Percentiles rank a stretch among this genome's conserved stretches.
Evolutionary conservation across 202 grass and related monocot species (phyloP).

Genomic region (Setaria viridis): DNA sequence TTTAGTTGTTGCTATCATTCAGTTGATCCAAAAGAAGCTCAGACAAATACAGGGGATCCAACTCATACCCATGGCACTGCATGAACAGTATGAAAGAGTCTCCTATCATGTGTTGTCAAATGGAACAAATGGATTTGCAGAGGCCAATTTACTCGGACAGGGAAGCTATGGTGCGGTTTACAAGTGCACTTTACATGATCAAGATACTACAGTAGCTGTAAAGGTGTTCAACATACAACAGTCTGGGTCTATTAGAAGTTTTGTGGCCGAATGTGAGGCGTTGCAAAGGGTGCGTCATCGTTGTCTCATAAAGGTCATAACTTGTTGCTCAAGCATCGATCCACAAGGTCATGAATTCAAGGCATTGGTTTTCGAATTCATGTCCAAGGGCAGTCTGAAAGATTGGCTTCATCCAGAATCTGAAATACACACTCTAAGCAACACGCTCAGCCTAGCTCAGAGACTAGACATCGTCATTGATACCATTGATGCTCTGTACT

Average conservation of each 20-base stretch:
- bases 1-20: too few relatives aligned
- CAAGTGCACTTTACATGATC: slow-evolving; percentile 34
- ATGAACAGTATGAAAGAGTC: too few relatives aligned
- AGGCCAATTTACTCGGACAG: slow-evolving; percentile 45
- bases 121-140: slow-evolving; percentile 37
- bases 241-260: slow-evolving; percentile 37
- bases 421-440: background rate
- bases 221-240: slow-evolving; percentile 41
- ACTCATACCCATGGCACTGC: too few relatives aligned
- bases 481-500: too few relatives aligned
- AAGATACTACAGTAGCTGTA: background rate
- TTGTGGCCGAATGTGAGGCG: slow-evolving; percentile 35
- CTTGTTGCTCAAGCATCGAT: too few relatives aligned
- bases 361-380: slow-evolving; percentile 14
- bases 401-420: slow-evolving; percentile 30
- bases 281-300: background rate
- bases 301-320: too few relatives aligned
- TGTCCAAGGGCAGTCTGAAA: slow-evolving; percentile 41
- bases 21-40: too few relatives aligned
- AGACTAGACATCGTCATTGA: too few relatives aligned
- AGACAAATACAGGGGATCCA: too few relatives aligned
- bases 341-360: too few relatives aligned
- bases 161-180: slow-evolving; percentile 47
- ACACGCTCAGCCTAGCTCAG: too few relatives aligned
- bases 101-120: slow-evolving; percentile 26